Evolutionary conservation across 1,284 basidiomycete species (phyloP).

Genomic region (Ceratobasidium sp.): DNA sequence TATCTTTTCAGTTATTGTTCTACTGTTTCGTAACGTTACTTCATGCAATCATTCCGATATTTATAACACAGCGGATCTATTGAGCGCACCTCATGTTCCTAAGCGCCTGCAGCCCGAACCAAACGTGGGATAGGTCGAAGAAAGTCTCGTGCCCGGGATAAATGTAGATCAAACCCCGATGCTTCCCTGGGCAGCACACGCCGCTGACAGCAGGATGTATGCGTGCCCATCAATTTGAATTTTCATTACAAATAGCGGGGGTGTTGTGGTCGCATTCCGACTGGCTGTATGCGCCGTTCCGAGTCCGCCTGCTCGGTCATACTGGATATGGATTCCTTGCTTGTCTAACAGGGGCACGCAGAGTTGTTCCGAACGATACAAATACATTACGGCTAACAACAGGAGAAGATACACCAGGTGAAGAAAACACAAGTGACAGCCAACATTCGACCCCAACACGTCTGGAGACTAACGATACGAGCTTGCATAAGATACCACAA

Average conservation of each 20-base stretch:
- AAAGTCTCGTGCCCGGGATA: not conserved
- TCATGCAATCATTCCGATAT: not conserved
- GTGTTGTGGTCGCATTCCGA: not conserved
- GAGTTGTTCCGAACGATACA: slow-evolving; percentile 24
- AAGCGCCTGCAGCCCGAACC: too few relatives aligned
- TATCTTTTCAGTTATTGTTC: not conserved
- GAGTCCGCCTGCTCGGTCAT: slow-evolving; percentile 1
- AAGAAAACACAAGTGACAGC: slow-evolving; percentile 33
- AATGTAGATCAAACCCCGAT: too few relatives aligned
- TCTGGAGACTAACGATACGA: slow-evolving; percentile 32
- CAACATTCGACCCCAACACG: slow-evolving; percentile 42
- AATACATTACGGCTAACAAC: slow-evolving; percentile 41
- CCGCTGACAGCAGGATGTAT: slow-evolving; percentile 2
- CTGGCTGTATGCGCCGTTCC: slow-evolving; percentile 39
- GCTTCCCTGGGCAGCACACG: too few relatives aligned
- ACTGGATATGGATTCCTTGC: slow-evolving; percentile 4
- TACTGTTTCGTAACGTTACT: too few relatives aligned
- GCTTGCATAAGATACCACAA: not conserved
- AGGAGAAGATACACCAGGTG: slow-evolving; percentile 37
- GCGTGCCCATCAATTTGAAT: not conserved
- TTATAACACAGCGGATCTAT: not conserved
- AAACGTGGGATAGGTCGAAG: not conserved
- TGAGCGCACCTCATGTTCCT: not conserved
- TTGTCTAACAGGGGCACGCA: not conserved
- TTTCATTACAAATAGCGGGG: slow-evolving; percentile 5